Base-by-base conservation (phyloP, 2,329 filamentous ascomycete species). In the Paracorniculantispora psalliotae region DNA sequence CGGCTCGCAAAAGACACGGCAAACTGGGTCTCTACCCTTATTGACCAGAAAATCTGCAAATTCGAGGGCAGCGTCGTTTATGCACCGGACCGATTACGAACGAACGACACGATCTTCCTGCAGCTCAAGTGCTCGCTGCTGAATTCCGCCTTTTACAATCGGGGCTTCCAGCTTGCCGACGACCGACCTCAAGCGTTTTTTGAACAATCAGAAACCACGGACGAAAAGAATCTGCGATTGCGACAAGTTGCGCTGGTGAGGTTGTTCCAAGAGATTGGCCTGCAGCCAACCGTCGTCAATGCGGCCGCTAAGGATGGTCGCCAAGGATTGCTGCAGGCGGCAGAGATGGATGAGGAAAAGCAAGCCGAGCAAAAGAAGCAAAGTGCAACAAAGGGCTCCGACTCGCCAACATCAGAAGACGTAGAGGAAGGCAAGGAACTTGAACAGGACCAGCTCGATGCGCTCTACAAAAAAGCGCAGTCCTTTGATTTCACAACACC, bases 401-500 rank as follows among this genome's bases (percentile, higher is more conserved):
- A 64, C 0, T 86, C 86, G 1, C 76, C 87, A 0, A 73, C 75
- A 1, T 77, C 79, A 5, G 90, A 88, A 10, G 90, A 89, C 49
- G 79, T 79, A 0, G 92, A 97, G 65, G 92, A 97, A 37, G 92
- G 92, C 2, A 83, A 92, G 66, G 92, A 97, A 73, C 81, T 99
- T 0, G 92, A 97, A 69, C 91, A 97, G 71, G 92, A 96, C 66
- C 94, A 99, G 70, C 86, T 99, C 3, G 94, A 99, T 70, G 86
- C 90, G 0, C 75, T 99, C 1, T 99, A 99, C 73, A 91, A 89
- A 68, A 99, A 99, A 69, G 94, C 94, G 0, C 94, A 99, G 69
- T 92, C 91, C 0, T 97, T 97, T 67, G 94, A 99, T 71, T 97
- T 99, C 68, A 85, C 86, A 69, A 97, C 92, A 0, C 92, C 92